Conservation (phyloP, 2,329 filamentous ascomycete species). For the Hypoxylon sp. region DNA sequence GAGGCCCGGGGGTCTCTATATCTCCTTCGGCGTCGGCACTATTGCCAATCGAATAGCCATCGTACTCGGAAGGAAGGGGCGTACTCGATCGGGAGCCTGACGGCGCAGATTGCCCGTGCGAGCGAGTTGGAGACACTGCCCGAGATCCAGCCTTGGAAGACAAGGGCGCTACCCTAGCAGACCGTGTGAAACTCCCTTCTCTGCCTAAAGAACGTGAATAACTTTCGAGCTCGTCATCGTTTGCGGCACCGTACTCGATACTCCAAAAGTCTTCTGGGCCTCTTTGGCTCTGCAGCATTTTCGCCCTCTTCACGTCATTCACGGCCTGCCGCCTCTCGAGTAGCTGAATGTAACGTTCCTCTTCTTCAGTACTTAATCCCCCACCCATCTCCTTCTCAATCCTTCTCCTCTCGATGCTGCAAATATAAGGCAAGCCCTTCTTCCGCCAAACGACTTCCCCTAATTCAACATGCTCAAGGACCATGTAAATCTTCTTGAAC, state of each 20-base stretch:
- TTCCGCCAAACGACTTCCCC: slow-evolving; percentile 96
- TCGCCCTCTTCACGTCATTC: slow-evolving; percentile 69
- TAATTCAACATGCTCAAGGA: slow-evolving; percentile 93
- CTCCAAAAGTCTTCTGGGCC: slow-evolving; percentile 80
- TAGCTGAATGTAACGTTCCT: slow-evolving; percentile 70
- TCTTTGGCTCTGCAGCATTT: slow-evolving; percentile 62
- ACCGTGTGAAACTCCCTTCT: slow-evolving; percentile 39
- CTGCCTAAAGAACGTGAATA: slow-evolving; percentile 43
- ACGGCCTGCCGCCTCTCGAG: slow-evolving; percentile 69
- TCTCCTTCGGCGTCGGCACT: slow-evolving; percentile 61
- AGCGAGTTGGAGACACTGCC: slow-evolving; percentile 61
- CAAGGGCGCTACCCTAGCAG: slow-evolving; percentile 38
- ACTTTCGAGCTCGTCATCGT: slow-evolving; percentile 63
- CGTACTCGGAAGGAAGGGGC: slow-evolving; percentile 53
- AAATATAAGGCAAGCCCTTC: slow-evolving; percentile 86
- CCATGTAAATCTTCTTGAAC: slow-evolving; percentile 97
- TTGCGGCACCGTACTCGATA: slow-evolving; percentile 78
- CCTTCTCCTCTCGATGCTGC: slow-evolving; percentile 82
- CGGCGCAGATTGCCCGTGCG: slow-evolving; percentile 61
- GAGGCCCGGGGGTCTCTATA: slow-evolving; percentile 65
- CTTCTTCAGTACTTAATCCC: slow-evolving; percentile 68
- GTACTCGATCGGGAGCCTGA: slow-evolving; percentile 55
- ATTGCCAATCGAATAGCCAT: slow-evolving; percentile 50
- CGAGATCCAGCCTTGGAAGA: slow-evolving; percentile 49
- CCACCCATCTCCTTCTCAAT: slow-evolving; percentile 78